These are phyloP conservation scores for Pseudogymnoascus sp. DNA, from an alignment of 2,329 filamentous ascomycete genomes.

Conservation along the genomic window DNA sequence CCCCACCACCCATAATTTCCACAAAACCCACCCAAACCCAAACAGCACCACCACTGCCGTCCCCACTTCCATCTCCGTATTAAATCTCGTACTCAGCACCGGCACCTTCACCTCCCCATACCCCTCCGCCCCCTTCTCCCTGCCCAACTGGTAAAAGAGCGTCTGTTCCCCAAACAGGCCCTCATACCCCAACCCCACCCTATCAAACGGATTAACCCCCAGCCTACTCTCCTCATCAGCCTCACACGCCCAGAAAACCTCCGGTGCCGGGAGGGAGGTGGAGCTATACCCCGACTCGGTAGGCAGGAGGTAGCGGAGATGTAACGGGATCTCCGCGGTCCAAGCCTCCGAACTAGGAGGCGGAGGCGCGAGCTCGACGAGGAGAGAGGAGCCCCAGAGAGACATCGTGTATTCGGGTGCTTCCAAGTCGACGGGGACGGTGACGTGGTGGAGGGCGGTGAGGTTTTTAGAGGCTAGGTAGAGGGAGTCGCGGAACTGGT, in stretches of 20 bases:
- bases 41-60: constrained; percentile 40
- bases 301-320: constrained; percentile 73
- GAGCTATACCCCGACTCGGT: constrained; percentile 40
- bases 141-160: constrained; percentile 68
- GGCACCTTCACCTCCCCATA: constrained; percentile 7
- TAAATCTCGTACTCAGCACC: not conserved
- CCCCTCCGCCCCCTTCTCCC: constrained; percentile 32
- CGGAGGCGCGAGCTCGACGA: constrained; percentile 62
- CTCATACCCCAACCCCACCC: constrained; percentile 78
- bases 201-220: constrained; percentile 73
- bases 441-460: constrained; percentile 55
- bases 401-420: constrained; percentile 73
- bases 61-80: not conserved
- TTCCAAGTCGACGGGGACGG: constrained; percentile 78
- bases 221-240: constrained; percentile 59
- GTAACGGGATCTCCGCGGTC: constrained; percentile 68
- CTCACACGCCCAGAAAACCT: constrained; percentile 83
- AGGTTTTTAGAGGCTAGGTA: constrained; percentile 79
- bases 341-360: constrained; percentile 35
- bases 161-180: constrained; percentile 66
- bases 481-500: constrained; percentile 68
- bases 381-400: constrained; percentile 69
- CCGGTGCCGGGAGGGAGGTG: constrained; percentile 66
- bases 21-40: constrained; percentile 63
- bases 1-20: constrained; percentile 29